A percentile compares a stretch with the other conserved stretches of the same genome.
Conservation (phyloP, 2,329 filamentous ascomycete genomes). For the Lecanoromycetidae sp. region DNA sequence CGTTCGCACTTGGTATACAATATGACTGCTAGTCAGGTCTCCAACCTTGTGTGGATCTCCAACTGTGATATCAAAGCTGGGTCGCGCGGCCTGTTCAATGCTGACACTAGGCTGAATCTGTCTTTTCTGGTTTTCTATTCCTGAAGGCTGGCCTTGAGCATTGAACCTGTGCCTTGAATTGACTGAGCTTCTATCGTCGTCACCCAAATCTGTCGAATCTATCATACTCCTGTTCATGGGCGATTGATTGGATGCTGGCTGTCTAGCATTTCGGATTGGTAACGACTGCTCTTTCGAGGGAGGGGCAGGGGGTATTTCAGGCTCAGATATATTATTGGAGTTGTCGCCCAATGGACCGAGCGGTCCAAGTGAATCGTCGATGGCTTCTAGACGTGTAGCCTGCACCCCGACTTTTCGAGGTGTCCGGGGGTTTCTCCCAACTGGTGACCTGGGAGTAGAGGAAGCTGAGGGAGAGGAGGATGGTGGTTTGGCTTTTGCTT, state of each 20-base stretch:
- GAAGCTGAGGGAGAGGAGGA: constrained; percentile 3
- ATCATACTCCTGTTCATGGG: constrained; percentile 40
- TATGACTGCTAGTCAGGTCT: constrained; percentile 91
- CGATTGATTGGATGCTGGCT: constrained; percentile 33
- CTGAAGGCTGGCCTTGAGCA: constrained; percentile 45
- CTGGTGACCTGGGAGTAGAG: constrained; percentile 22
- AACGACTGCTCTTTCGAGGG: constrained; percentile 45
- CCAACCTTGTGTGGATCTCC: constrained; percentile 97
- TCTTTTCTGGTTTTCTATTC: constrained; percentile 34
- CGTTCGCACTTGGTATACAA: constrained; percentile 90
- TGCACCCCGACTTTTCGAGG: constrained; percentile 47
- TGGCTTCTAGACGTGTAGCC: constrained; percentile 49
- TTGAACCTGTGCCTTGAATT: constrained; percentile 51
- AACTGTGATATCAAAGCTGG: constrained; percentile 77
- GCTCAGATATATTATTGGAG: constrained; percentile 27
- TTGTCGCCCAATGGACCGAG: constrained; percentile 47
- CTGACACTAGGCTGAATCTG: constrained; percentile 66
- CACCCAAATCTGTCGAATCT: constrained; percentile 61
- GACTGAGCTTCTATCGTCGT: constrained; percentile 43
- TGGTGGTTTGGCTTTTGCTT: constrained; percentile 11
- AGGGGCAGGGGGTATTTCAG: constrained; percentile 45
- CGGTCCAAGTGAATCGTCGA: constrained; percentile 50
- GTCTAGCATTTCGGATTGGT: constrained; percentile 27
- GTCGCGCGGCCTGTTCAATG: constrained; percentile 86
- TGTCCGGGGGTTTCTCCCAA: constrained; percentile 39